Evolutionary conservation across 202 grass and related monocot species (phyloP), one percentile per base, ranked within the genome.

Genomic region (Schoenoplectus triqueter): DNA sequence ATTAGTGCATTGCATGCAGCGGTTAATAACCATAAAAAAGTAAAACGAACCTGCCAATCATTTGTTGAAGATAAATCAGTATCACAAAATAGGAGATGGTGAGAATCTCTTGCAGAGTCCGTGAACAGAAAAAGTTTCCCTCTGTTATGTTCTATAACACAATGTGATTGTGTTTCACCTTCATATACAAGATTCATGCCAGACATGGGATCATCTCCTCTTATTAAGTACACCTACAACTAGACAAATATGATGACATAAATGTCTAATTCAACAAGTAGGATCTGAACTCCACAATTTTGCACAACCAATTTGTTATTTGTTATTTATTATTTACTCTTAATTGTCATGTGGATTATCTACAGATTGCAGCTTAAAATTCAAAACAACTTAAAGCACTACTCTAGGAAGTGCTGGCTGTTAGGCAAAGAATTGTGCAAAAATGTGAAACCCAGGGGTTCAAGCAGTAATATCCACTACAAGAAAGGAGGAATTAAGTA

Each of bases 211-310:
- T 95, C 88, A 80, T 90, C 90, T 80, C 88, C 87, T 65, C 90
- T 91, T 95, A 98, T 95, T 73, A 98, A 93, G 84, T 93, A 95
- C 74, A 98, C 95, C 92, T 98, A 89, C 40, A 89, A 89, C 80
- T 69, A 83, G 80, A 68, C 69, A 83, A 83, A 6, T 54, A 82
- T 82, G 10, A 69, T 69, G 65, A 86, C 75, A 13, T 84, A 10
- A 68, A 47, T 78, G 51, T 78, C 31, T 20, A 78, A 78, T 78
- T 41, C 74, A 78, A 57, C 14, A 40, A 13, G 22, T 77, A 77
- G 50, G 13, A 51, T 57, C 21, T 41, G 10, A 77, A 40, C 21
- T 57, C 6, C 73, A 77, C 21, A 77, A 75, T 9, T 77, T 77
- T 56, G 73, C 50, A 59, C 51, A 54, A 31, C 50, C 8, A 48